Evolutionary conservation across 164 flowering plant species (phyloP).

Genomic region (Saururus chinensis): DNA sequence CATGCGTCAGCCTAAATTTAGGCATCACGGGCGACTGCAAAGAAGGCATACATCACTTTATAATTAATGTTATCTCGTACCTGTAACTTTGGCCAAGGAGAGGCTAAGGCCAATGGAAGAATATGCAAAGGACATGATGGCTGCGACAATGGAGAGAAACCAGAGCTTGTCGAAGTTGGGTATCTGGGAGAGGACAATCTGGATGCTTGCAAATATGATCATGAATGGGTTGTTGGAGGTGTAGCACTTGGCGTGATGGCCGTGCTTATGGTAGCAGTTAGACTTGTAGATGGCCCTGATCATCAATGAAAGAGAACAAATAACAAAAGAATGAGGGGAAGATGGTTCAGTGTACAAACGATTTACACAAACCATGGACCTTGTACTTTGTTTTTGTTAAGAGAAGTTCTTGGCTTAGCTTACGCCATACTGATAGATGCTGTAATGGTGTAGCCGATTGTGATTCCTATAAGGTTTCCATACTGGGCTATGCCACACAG

Average conservation of each 20-base stretch:
- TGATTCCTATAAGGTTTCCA: slow-evolving; percentile 57
- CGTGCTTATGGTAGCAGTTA: slow-evolving; percentile 38
- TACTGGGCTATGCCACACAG: slow-evolving; percentile 89
- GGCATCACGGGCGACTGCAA: too few species aligned
- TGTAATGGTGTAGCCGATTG: slow-evolving; percentile 92
- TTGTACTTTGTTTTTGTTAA: too few species aligned
- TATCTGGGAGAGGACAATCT: slow-evolving; percentile 45
- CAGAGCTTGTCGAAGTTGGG: slow-evolving; percentile 59
- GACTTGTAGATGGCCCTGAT: slow-evolving; percentile 46
- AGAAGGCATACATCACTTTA: too few species aligned
- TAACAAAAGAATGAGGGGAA: background rate
- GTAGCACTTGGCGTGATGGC: slow-evolving; percentile 28
- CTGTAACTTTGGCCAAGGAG: slow-evolving; percentile 35
- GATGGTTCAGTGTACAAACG: too few species aligned
- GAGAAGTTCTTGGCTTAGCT: slow-evolving; percentile 14
- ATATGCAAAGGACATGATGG: slow-evolving; percentile 62
- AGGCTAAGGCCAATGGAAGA: slow-evolving; percentile 55
- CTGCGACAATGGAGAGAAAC: slow-evolving; percentile 50
- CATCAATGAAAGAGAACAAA: background rate
- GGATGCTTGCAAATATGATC: slow-evolving; percentile 26
- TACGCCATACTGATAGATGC: slow-evolving; percentile 97
- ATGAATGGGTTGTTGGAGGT: slow-evolving; percentile 29
- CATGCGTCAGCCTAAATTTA: too few species aligned
- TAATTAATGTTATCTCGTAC: too few species aligned
- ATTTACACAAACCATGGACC: too few species aligned